Evolutionary conservation across 495 filamentous ascomycete genomes (phyloP).

Genomic region (Schizothecium vesticola): DNA sequence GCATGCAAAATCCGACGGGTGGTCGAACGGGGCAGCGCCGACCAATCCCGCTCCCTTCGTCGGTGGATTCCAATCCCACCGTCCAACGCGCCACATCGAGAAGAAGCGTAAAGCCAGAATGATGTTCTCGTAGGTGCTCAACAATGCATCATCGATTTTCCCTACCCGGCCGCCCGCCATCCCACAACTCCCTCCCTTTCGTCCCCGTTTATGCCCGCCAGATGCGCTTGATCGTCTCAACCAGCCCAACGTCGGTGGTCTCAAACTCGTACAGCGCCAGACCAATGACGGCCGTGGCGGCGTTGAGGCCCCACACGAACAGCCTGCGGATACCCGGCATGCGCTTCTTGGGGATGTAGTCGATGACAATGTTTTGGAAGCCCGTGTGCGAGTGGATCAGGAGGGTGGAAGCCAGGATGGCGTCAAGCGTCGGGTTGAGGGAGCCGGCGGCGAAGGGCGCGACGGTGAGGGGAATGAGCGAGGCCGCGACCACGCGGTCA

Average conservation of each 20-base stretch:
- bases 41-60: background rate
- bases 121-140: background rate
- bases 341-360: slow-evolving; percentile 75
- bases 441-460: slow-evolving; percentile 89
- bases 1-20: background rate
- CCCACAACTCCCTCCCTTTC: background rate
- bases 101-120: background rate
- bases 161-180: background rate
- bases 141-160: background rate
- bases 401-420: slow-evolving; percentile 72
- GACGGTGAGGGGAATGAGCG: slow-evolving; percentile 78
- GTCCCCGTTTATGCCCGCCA: slow-evolving; percentile 60
- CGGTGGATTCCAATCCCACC: background rate
- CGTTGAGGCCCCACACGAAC: slow-evolving; percentile 72
- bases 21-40: background rate
- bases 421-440: slow-evolving; percentile 83
- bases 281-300: slow-evolving; percentile 71
- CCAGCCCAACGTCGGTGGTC: slow-evolving; percentile 97
- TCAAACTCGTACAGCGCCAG: slow-evolving; percentile 96
- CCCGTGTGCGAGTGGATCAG: slow-evolving; percentile 93
- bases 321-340: slow-evolving; percentile 59
- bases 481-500: slow-evolving; percentile 74
- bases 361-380: slow-evolving; percentile 82
- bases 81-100: background rate
- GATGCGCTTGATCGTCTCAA: slow-evolving; percentile 77